Percentiles rank a stretch among this genome's conserved stretches.
Conservation (phyloP, 805 yeast species). For the Sugiyamaella mastotermitis region DNA sequence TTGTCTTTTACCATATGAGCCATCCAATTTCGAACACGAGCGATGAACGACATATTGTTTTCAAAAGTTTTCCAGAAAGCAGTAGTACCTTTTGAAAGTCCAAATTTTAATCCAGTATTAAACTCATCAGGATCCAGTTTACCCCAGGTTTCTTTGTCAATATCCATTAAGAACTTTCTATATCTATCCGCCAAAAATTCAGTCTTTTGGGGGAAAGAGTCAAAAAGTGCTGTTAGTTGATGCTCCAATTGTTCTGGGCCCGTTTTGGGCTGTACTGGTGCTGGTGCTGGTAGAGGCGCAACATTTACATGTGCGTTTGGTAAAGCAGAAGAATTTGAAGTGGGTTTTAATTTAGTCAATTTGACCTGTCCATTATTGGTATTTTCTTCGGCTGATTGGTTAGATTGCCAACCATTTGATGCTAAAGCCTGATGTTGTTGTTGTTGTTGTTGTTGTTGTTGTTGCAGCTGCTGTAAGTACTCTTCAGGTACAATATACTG, state of each 20-base stretch:
- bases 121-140: conserved; percentile 12
- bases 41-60: conserved; percentile 6
- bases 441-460: conserved; percentile 1
- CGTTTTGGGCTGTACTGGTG: not conserved
- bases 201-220: not conserved
- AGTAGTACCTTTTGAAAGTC: conserved; percentile 3
- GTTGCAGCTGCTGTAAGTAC: not conserved
- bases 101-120: conserved; percentile 10
- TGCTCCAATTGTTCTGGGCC: not conserved
- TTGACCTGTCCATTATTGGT: too few relatives aligned
- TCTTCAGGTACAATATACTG: too few relatives aligned
- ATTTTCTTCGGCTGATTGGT: too few relatives aligned
- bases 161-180: not conserved
- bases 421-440: too few relatives aligned
- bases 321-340: conserved; percentile 1
- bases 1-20: conserved; percentile 4
- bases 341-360: too few relatives aligned
- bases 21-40: conserved; percentile 17
- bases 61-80: conserved; percentile 14
- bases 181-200: not conserved
- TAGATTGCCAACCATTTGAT: too few relatives aligned
- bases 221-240: not conserved
- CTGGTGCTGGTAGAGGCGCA: not conserved
- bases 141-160: not conserved
- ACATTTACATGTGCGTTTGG: conserved; percentile 1